phyloP scores from a whole-genome alignment of 805 yeast species.

The Kuraishia cidri region DNA sequence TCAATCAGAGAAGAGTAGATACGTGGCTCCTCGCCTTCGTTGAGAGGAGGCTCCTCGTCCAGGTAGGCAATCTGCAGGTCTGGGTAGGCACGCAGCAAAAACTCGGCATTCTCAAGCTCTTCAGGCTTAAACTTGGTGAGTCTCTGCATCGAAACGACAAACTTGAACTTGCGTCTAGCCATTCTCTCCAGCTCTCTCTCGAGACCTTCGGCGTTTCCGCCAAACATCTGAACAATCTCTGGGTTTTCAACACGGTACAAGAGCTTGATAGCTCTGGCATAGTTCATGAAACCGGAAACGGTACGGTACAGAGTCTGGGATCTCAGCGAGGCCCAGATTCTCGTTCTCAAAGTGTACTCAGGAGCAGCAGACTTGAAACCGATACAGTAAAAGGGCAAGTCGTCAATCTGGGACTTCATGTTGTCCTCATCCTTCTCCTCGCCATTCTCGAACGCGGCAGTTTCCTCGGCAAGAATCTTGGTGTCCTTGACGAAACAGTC shows the following conservation, averaged over 20 bases:
- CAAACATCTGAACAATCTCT: conserved; percentile 94
- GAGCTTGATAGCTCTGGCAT: conserved; percentile 90
- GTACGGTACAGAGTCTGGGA: conserved; percentile 96
- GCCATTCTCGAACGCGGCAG: conserved; percentile 68
- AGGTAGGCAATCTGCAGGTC: conserved; percentile 85
- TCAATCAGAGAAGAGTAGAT: conserved; percentile 73
- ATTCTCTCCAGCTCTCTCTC: conserved; percentile 91
- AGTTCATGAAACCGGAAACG: conserved; percentile 97
- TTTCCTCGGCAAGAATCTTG: conserved; percentile 89
- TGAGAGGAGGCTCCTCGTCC: conserved; percentile 82
- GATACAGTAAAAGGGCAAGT: conserved; percentile 88
- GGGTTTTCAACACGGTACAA: conserved; percentile 93
- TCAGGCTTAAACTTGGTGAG: conserved; percentile 62
- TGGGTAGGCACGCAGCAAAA: conserved; percentile 76
- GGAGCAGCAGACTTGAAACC: conserved; percentile 98
- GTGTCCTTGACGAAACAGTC: conserved; percentile 95
- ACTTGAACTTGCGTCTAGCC: conserved; percentile 78
- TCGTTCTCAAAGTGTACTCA: conserved; percentile 88
- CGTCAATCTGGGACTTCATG: conserved; percentile 79
- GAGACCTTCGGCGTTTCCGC: conserved; percentile 94
- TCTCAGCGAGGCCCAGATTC: conserved; percentile 98
- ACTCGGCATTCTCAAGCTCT: conserved; percentile 74
- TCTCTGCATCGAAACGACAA: conserved; percentile 83
- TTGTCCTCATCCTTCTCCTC: conserved; percentile 54
- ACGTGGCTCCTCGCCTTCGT: conserved; percentile 61